Base-by-base conservation (phyloP, 2,329 filamentous ascomycete species). In the Trichophyton verrucosum region DNA sequence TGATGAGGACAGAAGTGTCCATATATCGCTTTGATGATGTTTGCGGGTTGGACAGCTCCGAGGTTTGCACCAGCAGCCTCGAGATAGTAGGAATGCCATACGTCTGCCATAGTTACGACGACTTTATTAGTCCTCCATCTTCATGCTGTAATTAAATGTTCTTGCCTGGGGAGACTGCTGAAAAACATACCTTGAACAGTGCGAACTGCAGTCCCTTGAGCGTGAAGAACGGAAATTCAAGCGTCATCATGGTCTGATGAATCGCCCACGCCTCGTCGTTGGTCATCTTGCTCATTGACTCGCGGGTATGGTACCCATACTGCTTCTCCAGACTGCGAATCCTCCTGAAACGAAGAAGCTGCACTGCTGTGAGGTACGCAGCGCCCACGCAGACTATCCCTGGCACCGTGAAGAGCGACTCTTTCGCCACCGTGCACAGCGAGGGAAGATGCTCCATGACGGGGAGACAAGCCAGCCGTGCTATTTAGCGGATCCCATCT, bases 11-110 rank as follows among this genome's bases (percentile, higher is more conserved):
- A 0, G 64, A 69, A 0, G 79, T 81, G 65, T 81, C 79, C 0
- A 74, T 73, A 58, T 76, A 77, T 1, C 79, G 73, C 64, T 80
- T 81, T 3, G 72, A 71, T 0, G 78, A 74, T 38, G 70, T 77
- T 17, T 72, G 66, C 13, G 66, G 61, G 4, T 69, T 69, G 2
- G 70, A 67, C 4, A 81, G 72, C 63, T 81, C 74, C 11, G 73
- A 70, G 0, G 79, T 81, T 24, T 72, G 70, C 0, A 72, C 68
- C 1, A 81, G 72, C 1, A 80, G 68, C 2, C 66, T 68, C 0
- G 77, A 79, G 49, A 81, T 80, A 8, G 73, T 73, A 24, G 82
- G 81, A 60, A 84, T 81, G 6, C 80, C 81, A 64, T 83, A 83
- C 1, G 80, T 82, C 74, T 80, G 59, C 24, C 46, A 15, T 51